A percentile compares a stretch with the other conserved stretches of the same genome.
Conservation (phyloP, 768 basidiomycete genomes). For the Mycena leptocephala region DNA sequence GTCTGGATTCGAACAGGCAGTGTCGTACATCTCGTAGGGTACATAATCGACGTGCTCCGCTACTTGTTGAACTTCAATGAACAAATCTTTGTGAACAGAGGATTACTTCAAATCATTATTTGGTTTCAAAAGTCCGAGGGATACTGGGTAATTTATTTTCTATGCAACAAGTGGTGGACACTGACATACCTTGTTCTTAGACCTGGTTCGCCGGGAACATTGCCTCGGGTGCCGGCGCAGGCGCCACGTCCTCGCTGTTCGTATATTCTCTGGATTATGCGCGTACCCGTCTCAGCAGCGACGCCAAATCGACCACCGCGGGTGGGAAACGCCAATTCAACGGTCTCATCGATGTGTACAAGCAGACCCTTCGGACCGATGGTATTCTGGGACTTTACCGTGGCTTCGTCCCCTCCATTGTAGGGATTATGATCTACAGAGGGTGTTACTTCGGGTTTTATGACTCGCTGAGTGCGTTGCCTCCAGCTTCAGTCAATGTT, state of each 20-base stretch:
- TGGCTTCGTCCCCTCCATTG: slow-evolving; percentile 90
- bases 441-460: slow-evolving; percentile 90
- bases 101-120: slow-evolving; percentile 92
- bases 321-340: slow-evolving; percentile 87
- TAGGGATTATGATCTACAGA: slow-evolving; percentile 91
- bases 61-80: not conserved
- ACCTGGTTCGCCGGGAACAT: slow-evolving; percentile 89
- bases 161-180: not conserved
- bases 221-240: slow-evolving; percentile 89
- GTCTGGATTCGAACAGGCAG: not conserved
- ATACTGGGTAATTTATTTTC: slow-evolving; percentile 69
- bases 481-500: not conserved
- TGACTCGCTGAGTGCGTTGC: slow-evolving; percentile 74
- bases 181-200: not conserved
- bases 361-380: slow-evolving; percentile 86
- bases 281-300: slow-evolving; percentile 89
- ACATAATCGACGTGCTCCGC: not conserved
- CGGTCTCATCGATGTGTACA: slow-evolving; percentile 88
- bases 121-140: slow-evolving; percentile 90
- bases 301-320: slow-evolving; percentile 86
- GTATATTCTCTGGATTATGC: slow-evolving; percentile 94
- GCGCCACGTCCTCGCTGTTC: slow-evolving; percentile 89
- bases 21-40: not conserved
- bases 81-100: slow-evolving; percentile 56
- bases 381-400: slow-evolving; percentile 92